Evolutionary conservation across 352 stramenopile genomes (phyloP), one percentile per base, ranked within the genome.

Genomic region (Sclerospora graminicola): DNA sequence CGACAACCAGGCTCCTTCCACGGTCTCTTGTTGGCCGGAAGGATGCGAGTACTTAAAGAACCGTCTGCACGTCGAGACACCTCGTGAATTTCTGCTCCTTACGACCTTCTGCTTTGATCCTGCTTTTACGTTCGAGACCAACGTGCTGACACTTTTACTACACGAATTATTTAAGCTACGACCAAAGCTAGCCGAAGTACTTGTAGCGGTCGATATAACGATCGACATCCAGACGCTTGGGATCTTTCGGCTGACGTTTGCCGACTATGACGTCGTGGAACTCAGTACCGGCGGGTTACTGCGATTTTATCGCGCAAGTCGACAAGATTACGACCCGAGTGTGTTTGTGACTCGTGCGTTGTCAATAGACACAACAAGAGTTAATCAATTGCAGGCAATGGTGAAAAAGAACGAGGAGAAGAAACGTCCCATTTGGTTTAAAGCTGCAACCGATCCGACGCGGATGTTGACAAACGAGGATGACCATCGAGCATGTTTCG

Each of bases 291-390:
- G 57, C 14, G 74, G 65, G 1, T 30, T 82, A 0, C 52, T 75
- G n/a, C 58, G 69, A 33, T 86, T 86, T 48, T 86, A 77, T 32
- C 69, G 72, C 3, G 66, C 66, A 2, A 51, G 76, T 7, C 58
- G 71, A 0, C 48, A 62, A 5, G 69, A 82, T 42, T 84, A 80
- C 43, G 54, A 23, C 1, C 64, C 66, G 6, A 48, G 41, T 29
- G 36, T 84, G 9, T 60, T 66, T 15, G 42, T 82, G 1, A 26
- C 21, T 6, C 21, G 6, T 6, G 38, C 54, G 39, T 26, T 26
- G 21, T 26, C 21, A 6, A 26, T 26, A 3, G 21, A 26, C 21
- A 26, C 21, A 26, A 26, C 6, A 7, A 26, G n/a, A n/a, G n/a
- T 26, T 3, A 6, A 26, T 3, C 21, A 26, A 26, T 26, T 26